Base-by-base conservation (phyloP, 768 basidiomycete species). In the Austroboletus eburneus region DNA sequence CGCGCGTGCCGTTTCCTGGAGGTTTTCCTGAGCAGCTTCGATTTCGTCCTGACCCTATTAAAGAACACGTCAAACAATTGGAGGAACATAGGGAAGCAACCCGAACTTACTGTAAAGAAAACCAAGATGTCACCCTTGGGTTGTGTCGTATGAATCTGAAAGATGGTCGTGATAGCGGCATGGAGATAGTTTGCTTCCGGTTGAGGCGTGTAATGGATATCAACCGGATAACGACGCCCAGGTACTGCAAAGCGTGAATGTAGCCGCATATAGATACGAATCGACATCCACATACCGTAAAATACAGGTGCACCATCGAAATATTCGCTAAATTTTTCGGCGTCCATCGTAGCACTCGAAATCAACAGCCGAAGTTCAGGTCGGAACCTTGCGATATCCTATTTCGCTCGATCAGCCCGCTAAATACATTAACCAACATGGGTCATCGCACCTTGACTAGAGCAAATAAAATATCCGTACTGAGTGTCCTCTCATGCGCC, bases 131-230 rank as follows among this genome's bases (percentile, higher is more conserved):
- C 96, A 17, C 96, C 96, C 61, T 90, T 91, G 1, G 94, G 93
- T 55, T 98, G 96, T 1, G 96, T 97, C 3, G 94, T 98, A 65
- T 99, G 96, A 32, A 98, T 98, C 66, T 99, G 96, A 70, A 99
- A 96, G 23, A 98, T 84, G 9, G 96, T 99, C 2, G 96, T 99
- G 63, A 99, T 95, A 33, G 96, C 91, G 17, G 96, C 96, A 62
- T 98, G 94, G 20, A 98, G 82, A 62, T 98, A 99, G 65, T 98
- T 98, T 36, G 96, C 96, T 72, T 99, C 96, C 8, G 96, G 96
- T 65, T 98, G 96, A 18, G 95, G 94, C 9, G 96, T 99, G 67
- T 98, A 99, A 64, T 95, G 93, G 46, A 98, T 92, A 61, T 98
- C 96, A 49, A 99, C 96, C 13, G 96, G 92, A 66, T 91, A 99